Percentiles rank a stretch among this genome's conserved stretches.
Conservation (phyloP, 1,139 yeast genomes). For the Lodderomyces margitis region DNA sequence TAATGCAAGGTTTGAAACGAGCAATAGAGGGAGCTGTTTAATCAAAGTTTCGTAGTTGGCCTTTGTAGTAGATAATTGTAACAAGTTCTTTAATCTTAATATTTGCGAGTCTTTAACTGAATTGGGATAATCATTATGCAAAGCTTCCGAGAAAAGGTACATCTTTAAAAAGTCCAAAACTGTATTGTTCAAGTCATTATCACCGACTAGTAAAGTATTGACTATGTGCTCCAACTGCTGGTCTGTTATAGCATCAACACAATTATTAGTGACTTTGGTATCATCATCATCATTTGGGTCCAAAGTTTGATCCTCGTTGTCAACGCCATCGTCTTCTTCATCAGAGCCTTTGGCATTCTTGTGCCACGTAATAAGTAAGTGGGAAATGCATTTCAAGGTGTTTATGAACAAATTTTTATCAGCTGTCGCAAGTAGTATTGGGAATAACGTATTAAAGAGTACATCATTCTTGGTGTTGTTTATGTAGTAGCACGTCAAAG, state of each 20-base stretch:
- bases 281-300: conserved; percentile 22
- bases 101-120: conserved; percentile 34
- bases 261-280: conserved; percentile 32
- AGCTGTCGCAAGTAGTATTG: conserved; percentile 43
- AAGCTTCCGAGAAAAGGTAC: conserved; percentile 40
- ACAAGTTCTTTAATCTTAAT: conserved; percentile 31
- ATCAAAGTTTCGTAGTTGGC: conserved; percentile 49
- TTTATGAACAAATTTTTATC: conserved; percentile 55
- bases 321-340: conserved; percentile 21
- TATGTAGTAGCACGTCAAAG: conserved; percentile 77
- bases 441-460: conserved; percentile 51
- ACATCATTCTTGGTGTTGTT: conserved; percentile 68
- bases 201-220: conserved; percentile 34
- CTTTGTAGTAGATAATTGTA: conserved; percentile 28
- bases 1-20: conserved; percentile 38
- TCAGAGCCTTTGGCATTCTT: conserved; percentile 12
- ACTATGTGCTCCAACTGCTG: conserved; percentile 32
- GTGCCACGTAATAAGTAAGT: conserved; percentile 37
- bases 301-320: conserved; percentile 36
- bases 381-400: conserved; percentile 46
- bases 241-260: conserved; percentile 40
- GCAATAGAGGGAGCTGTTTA: conserved; percentile 60
- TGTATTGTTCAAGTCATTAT: conserved; percentile 33
- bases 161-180: conserved; percentile 40
- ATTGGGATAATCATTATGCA: conserved; percentile 30